Evolutionary conservation across 2,329 filamentous ascomycete genomes (phyloP).

Genomic region (Trichoderma sp.): DNA sequence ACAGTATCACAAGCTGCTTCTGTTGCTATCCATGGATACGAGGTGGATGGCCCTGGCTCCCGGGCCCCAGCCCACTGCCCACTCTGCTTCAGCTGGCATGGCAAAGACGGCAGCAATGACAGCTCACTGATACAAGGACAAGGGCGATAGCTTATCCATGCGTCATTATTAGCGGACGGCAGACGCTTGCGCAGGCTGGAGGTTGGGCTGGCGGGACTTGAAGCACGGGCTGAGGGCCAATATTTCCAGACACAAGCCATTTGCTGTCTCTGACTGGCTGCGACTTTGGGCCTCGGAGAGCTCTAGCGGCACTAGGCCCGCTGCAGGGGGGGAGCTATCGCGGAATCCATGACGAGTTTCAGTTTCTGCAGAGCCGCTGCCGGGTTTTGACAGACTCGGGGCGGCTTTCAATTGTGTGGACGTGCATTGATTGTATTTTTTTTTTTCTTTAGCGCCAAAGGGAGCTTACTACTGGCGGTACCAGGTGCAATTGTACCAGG

Average conservation of each 20-base stretch:
- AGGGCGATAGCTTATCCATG: slow-evolving; percentile 17
- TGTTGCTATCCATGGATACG: slow-evolving; percentile 20
- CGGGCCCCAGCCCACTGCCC: not conserved
- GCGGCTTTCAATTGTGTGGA: not conserved
- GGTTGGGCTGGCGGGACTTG: not conserved
- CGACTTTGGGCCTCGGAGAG: not conserved
- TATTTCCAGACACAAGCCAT: not conserved
- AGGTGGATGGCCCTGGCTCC: slow-evolving; percentile 9
- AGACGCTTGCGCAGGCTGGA: slow-evolving; percentile 9
- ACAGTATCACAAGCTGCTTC: not conserved
- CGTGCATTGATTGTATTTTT: not conserved
- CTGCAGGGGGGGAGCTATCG: not conserved
- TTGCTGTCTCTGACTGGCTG: slow-evolving; percentile 7
- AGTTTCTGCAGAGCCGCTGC: slow-evolving; percentile 3
- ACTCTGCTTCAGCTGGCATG: slow-evolving; percentile 8
- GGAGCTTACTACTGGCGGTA: not conserved
- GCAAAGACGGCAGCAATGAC: slow-evolving; percentile 17
- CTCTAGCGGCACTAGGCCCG: slow-evolving; percentile 9
- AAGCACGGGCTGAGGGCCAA: not conserved
- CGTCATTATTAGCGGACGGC: slow-evolving; percentile 16
- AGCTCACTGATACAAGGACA: slow-evolving; percentile 16
- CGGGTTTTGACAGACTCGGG: not conserved
- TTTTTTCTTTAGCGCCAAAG: not conserved
- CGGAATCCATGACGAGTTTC: not conserved
- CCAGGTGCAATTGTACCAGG: not conserved